Evolutionary conservation across 495 filamentous ascomycete species (phyloP).

Genomic region (Aspergillus ostianus): DNA sequence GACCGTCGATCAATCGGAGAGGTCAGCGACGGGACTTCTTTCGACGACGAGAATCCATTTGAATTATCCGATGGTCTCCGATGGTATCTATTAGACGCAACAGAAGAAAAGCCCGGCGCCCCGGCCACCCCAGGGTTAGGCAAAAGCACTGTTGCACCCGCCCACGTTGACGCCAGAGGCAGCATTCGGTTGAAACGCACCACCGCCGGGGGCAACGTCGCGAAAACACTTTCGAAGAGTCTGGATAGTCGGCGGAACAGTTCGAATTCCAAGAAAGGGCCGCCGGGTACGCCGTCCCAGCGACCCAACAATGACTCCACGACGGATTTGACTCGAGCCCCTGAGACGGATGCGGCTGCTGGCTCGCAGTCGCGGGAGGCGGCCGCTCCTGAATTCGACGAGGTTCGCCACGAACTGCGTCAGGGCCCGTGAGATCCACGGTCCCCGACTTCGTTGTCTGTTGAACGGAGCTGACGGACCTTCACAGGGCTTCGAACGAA

Average conservation of each 20-base stretch:
- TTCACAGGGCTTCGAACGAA: slow-evolving; percentile 20
- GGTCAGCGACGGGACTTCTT: slow-evolving; percentile 55
- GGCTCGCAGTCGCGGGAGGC: slow-evolving; percentile 35
- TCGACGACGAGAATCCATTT: slow-evolving; percentile 97
- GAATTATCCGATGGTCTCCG: slow-evolving; percentile 92
- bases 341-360: slow-evolving; percentile 27
- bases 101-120: slow-evolving; percentile 92
- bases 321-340: slow-evolving; percentile 36
- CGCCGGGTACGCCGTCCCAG: slow-evolving; percentile 29
- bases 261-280: slow-evolving; percentile 70
- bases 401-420: slow-evolving; percentile 51
- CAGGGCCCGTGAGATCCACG: slow-evolving; percentile 41
- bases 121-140: slow-evolving; percentile 85
- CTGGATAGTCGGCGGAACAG: slow-evolving; percentile 89
- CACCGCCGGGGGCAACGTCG: slow-evolving; percentile 55
- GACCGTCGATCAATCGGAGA: slow-evolving; percentile 55
- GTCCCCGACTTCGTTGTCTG: slow-evolving; percentile 11
- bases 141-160: slow-evolving; percentile 87
- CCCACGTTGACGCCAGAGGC: slow-evolving; percentile 79
- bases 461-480: slow-evolving; percentile 23
- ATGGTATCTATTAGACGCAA: slow-evolving; percentile 93
- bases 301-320: slow-evolving; percentile 34
- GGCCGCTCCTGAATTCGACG: slow-evolving; percentile 39
- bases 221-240: slow-evolving; percentile 78
- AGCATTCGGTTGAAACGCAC: slow-evolving; percentile 60